Evolutionary conservation across 805 yeast genomes (phyloP).

Genomic region (Metschnikowia lunata): DNA sequence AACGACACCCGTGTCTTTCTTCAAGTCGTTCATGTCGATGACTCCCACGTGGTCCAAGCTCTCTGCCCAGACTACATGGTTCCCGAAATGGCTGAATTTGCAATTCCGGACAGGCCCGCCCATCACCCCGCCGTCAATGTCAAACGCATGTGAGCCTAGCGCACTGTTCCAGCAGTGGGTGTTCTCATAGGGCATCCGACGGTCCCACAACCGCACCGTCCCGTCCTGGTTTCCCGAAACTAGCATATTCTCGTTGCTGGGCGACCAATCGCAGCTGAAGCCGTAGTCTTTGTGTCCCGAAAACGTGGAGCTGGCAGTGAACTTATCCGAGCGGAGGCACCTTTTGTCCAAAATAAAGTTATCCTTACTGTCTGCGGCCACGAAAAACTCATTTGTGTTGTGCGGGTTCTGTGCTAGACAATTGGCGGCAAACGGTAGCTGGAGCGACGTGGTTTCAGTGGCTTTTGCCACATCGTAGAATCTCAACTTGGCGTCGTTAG

Average conservation of each 20-base stretch:
- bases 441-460: constrained; percentile 7
- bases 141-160: constrained; percentile 21
- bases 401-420: constrained; percentile 41
- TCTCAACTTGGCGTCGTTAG: constrained; percentile 46
- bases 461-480: constrained; percentile 32
- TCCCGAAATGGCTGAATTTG: constrained; percentile 44
- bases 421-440: constrained; percentile 48
- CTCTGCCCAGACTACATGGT: constrained; percentile 45
- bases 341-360: constrained; percentile 45
- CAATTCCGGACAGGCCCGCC: constrained; percentile 53
- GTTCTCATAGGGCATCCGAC: constrained; percentile 29
- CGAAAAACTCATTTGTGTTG: constrained; percentile 34
- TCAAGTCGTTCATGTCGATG: constrained; percentile 34
- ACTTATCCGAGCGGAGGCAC: constrained; percentile 6
- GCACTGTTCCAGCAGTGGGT: constrained; percentile 35
- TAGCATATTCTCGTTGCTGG: constrained; percentile 35
- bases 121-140: constrained; percentile 14
- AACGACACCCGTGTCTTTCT: constrained; percentile 8
- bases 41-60: constrained; percentile 55
- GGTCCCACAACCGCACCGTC: constrained; percentile 50
- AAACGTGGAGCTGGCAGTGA: constrained; percentile 14
- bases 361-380: constrained; percentile 49
- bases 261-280: constrained; percentile 59
- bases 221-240: constrained; percentile 63
- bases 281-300: constrained; percentile 53